Evolutionary conservation across 176 grass and related monocot species (phyloP).

Genomic region (Elymus sibiricus): DNA sequence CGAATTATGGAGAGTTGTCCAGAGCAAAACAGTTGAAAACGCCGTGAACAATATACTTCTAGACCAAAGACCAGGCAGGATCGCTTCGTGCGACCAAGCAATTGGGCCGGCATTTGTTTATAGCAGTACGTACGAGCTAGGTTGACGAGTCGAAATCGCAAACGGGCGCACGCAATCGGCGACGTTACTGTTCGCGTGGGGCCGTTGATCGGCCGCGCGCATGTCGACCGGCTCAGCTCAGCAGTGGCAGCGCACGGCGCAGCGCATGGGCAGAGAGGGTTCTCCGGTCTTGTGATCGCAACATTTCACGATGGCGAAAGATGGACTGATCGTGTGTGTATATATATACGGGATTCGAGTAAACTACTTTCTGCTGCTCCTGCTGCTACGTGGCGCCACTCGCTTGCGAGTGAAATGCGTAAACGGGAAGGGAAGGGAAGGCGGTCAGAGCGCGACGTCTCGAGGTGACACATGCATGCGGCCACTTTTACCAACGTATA

Average conservation of each 20-base stretch:
- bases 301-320: neutral
- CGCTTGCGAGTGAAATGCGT: neutral
- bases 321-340: neutral
- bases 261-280: neutral
- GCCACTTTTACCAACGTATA: constrained; percentile 35
- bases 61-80: neutral
- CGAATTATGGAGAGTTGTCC: neutral
- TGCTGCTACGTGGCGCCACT: neutral
- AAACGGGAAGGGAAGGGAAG: too few relatives aligned
- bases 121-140: neutral
- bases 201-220: neutral
- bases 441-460: too few relatives aligned
- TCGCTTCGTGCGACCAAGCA: neutral
- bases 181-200: neutral
- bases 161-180: neutral
- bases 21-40: neutral
- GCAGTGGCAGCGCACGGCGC: neutral
- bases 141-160: neutral
- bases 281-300: neutral
- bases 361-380: neutral
- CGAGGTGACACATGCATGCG: neutral
- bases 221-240: neutral
- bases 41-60: neutral
- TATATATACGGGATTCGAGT: neutral
- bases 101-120: neutral